Evolutionary conservation across 2,329 filamentous ascomycete genomes (phyloP).

Genomic region (Pestalotiopsis sp.): DNA sequence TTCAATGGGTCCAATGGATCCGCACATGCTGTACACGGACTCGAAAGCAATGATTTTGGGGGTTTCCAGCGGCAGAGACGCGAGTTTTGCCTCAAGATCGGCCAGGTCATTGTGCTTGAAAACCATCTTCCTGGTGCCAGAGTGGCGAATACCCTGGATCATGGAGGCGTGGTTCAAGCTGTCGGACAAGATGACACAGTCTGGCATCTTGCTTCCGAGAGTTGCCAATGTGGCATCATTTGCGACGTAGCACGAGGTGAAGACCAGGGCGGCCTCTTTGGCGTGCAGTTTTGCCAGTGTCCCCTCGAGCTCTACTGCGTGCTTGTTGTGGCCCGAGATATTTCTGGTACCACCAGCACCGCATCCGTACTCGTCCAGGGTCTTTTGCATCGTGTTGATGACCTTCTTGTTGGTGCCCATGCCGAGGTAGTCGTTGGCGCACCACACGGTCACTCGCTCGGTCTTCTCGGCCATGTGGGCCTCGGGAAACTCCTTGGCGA

Average conservation of each 20-base stretch:
- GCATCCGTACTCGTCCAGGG: constrained; percentile 90
- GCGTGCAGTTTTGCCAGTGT: constrained; percentile 86
- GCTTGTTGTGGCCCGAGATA: constrained; percentile 96
- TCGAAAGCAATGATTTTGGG: constrained; percentile 99
- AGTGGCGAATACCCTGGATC: constrained; percentile 99
- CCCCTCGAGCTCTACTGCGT: constrained; percentile 82
- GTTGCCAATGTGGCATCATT: constrained; percentile 97
- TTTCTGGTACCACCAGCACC: constrained; percentile 96
- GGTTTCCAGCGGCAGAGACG: constrained; percentile 78
- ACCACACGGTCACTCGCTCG: constrained; percentile 95
- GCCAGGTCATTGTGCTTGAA: constrained; percentile 98
- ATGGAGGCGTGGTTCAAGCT: constrained; percentile 98
- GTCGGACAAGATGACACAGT: constrained; percentile 97
- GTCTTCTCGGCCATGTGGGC: constrained; percentile 86
- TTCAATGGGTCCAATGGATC: constrained; percentile 93
- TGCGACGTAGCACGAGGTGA: constrained; percentile 97
- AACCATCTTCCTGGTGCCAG: constrained; percentile 93
- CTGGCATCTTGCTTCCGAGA: constrained; percentile 92
- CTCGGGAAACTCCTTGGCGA: constrained; percentile 93
- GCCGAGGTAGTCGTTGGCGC: constrained; percentile 97
- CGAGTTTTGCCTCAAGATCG: constrained; percentile 90
- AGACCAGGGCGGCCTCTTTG: constrained; percentile 90
- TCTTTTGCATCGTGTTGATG: constrained; percentile 90
- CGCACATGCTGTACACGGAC: constrained; percentile 99
- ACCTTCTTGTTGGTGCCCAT: constrained; percentile 94